These are phyloP conservation scores for Plasmodium knowlesi DNA, from an alignment of 169 alveolate genomes.

Conservation along the genomic window DNA sequence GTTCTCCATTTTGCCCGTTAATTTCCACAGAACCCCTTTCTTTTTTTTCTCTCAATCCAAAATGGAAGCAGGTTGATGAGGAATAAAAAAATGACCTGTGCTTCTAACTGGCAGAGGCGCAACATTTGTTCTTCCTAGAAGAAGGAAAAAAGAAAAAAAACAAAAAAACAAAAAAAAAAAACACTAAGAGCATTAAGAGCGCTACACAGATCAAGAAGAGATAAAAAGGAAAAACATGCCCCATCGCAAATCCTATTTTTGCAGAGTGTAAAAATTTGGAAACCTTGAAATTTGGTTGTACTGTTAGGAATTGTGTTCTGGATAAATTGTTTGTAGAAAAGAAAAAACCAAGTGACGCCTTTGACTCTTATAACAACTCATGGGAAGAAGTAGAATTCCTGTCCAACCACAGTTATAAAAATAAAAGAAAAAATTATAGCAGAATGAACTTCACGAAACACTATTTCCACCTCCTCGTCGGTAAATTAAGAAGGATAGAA, in stretches of 20 bases:
- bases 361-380: neutral
- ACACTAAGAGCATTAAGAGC: neutral
- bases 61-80: neutral
- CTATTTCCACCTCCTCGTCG: slow-evolving; percentile 3
- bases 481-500: neutral
- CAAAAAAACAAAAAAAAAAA: neutral
- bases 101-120: neutral
- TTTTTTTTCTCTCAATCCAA: neutral
- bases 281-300: neutral
- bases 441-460: neutral
- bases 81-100: neutral
- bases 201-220: neutral
- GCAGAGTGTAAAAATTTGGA: neutral
- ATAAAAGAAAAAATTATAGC: neutral
- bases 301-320: neutral
- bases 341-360: neutral
- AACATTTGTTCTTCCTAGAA: neutral
- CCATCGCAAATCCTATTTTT: neutral
- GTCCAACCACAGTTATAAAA: neutral
- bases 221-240: neutral
- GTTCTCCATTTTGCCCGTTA: neutral
- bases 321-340: neutral
- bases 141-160: neutral
- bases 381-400: neutral
- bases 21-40: neutral